Base-by-base conservation (phyloP, 2,329 filamentous ascomycete species). In the Clonostachys rosea region DNA sequence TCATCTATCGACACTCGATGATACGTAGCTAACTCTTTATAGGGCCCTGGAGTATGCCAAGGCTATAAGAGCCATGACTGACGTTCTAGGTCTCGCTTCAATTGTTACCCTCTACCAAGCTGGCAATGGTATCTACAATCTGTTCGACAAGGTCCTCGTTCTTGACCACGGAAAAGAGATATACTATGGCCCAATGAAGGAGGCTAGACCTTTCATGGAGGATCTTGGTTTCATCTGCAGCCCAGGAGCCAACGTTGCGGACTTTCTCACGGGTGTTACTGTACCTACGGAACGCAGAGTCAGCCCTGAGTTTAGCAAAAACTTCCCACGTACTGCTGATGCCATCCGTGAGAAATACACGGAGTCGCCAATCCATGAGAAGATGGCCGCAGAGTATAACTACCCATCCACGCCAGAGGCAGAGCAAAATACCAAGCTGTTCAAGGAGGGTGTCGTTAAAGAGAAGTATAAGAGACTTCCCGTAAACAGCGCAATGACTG, bases 101-200 rank as follows among this genome's bases (percentile, higher is more conserved):
- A 79, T 86, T 42, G 79, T 85, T 12, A 84, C 82, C 0, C 68
- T 87, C 0, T 88, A 89, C 58, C 85, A 88, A 57, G 84, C 85
- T 4, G 81, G 82, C 6, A 85, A 88, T 47, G 81, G 77, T 20
- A 87, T 88, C 49, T 87, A 86, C 59, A 69, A 85, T 24, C 71
- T 83, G 1, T 87, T 88, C 58, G 83, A 88, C 59, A 88, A 87
- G 57, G 83, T 87, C 0, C 69, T 87, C 1, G 75, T 88, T 9
- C 71, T 88, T 5, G 83, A 87, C 42, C 75, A 81, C 48, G 84
- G 84, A 42, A 79, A 81, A 50, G 62, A 87, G 54, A 73, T 86
- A 42, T 88, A 76, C 65, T 87, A 84, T 52, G 84, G 84, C 1
- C 74, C 82, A 0, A 67, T 73, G 52, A 63, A 71, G 6, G 69